Evolutionary conservation across 169 alveolate species (phyloP), one percentile per base, ranked within the genome.

Genomic region (Babesia microti): DNA sequence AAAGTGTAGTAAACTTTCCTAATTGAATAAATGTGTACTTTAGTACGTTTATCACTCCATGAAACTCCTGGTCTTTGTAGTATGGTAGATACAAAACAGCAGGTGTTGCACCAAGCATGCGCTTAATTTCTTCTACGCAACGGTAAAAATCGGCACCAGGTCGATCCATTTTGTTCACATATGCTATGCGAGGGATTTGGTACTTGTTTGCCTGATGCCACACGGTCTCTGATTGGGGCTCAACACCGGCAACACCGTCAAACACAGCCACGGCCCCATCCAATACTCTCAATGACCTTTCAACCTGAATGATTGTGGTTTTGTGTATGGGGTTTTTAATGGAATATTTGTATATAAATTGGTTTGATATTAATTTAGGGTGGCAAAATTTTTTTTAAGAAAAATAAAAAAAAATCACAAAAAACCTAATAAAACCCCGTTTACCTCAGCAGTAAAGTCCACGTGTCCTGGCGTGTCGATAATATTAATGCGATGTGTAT

Each of bases 381-480:
- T 43, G 18, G 6, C 17, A 32, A 43, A 24, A 12, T 17, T 43
- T 7, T 26, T 6, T 46, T 24, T 46, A 6, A 24, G 1, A 5
- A 12, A 24, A 24, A 22, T 24, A 21, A 6, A 46, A 12, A 21
- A 36, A 37, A 2, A 3, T 19, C 26, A 24, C 3, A 19, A 14
- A 9, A 54, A 19, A 12, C 5, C 22, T 1, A 2, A 0, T 2
- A 14, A 6, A 9, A 2, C 6, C n/a, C 19, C 59, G n/a, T 69
- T 59, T 11, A 76, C 97, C 69, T 89, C 97, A 0, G 85, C 94
- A 17, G 95, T 85, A 68, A 90, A 90, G 65, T 92, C 98, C 15
- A 89, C 95, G 63, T 90, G 97, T 0, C 98, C 98, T 14, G 98
- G 98, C 1, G 98, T 93, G 58, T 93, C 98, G n/a, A 93, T 89